Conservation (phyloP, 306 rosid genomes). For the Alnus glutinosa region DNA sequence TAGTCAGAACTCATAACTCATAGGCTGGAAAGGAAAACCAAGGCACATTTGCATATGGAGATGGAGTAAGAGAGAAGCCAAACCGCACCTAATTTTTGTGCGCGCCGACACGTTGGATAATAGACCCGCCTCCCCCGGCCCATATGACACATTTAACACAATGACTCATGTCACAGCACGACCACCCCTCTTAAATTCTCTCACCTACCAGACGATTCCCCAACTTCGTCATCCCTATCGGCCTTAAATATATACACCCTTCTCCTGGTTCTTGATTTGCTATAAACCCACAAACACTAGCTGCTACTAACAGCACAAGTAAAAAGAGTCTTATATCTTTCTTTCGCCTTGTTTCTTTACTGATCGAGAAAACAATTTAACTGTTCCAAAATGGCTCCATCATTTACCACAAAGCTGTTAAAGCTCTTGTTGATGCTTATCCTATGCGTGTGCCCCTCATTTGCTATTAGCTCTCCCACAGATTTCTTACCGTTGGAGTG, state of each 20-base stretch:
- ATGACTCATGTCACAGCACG: background rate
- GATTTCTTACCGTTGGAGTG: slow-evolving; percentile 18
- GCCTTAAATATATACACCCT: slow-evolving; percentile 29
- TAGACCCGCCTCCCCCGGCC: background rate
- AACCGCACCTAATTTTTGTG: background rate
- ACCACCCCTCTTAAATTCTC: slow-evolving; percentile 52
- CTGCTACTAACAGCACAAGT: background rate
- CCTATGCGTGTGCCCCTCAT: slow-evolving; percentile 13
- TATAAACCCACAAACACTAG: background rate
- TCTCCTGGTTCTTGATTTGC: background rate
- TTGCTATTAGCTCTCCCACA: background rate
- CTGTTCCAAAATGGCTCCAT: slow-evolving; percentile 35
- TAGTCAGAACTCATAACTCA: background rate
- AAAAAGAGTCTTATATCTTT: background rate
- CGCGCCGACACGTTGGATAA: slow-evolving; percentile 24
- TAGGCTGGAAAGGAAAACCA: background rate
- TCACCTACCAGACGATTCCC: slow-evolving; percentile 50
- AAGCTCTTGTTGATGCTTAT: slow-evolving; percentile 22
- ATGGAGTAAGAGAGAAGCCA: background rate
- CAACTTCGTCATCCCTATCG: background rate
- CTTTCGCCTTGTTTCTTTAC: background rate
- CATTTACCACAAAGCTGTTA: slow-evolving; percentile 1
- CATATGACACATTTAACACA: slow-evolving; percentile 1
- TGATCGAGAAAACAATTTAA: background rate
- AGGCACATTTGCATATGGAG: slow-evolving; percentile 2